Base-by-base conservation (phyloP, 768 basidiomycete species). In the Phaeolepiota aurea region DNA sequence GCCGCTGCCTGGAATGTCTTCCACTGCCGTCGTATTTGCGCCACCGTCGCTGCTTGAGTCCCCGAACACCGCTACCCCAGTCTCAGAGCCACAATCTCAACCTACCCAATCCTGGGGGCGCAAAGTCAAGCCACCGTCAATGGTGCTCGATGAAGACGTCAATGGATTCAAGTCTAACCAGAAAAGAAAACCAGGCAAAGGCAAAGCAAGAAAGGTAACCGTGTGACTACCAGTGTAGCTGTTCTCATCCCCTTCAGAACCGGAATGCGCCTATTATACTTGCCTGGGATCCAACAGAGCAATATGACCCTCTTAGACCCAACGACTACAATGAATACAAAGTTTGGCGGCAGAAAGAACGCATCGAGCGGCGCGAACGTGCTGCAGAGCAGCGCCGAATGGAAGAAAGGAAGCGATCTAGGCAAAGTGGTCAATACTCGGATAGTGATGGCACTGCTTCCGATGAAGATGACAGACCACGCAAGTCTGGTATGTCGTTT, bases 281-380 rank as follows among this genome's bases (percentile, higher is more conserved):
- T 1, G 58, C 76, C 2, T 89, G 88, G 88, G 87, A 91, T 58
- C 88, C 88, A 3, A 54, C 61, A 42, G 88, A 90, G 51, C 68
- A 63, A 20, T 92, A 92, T 54, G 89, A 92, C 47, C 84, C 87
- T 1, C 60, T 79, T 15, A 76, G 84, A 18, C 89, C 89, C 2
- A 91, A 91, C 44, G 89, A 92, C 49, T 90, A 91, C 61, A 80
- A 82, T 49, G 89, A 91, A 50, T 91, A 80, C 68, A 91, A 89
- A 52, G 50, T 77, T 9, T 90, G 80, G 79, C 82, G 82, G 48
- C 76, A 77, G 46, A 78, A 77, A 42, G 83, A 87, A 18, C 76
- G 76, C 31, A 85, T 84, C 36, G 83, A 89, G 48, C 65, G 77
- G 32, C 71, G 82, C n/a, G 77, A 82, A 47, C 71, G 79, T 22